Conservation (phyloP, 2,329 filamentous ascomycete genomes). For the Ilyonectria sp. region DNA sequence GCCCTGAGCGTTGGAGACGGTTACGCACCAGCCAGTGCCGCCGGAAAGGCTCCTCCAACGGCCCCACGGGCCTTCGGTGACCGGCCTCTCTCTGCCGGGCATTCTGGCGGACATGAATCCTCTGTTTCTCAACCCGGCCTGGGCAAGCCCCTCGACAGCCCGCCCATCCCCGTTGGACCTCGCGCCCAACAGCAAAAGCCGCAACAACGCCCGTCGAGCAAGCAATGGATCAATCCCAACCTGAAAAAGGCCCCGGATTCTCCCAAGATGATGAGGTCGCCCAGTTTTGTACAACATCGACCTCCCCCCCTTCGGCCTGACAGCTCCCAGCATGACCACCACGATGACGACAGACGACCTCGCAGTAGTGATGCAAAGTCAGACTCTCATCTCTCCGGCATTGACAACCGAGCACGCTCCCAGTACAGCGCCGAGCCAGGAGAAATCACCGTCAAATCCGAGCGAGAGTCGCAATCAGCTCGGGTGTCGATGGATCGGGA, state of each 20-base stretch:
- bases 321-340: slow-evolving; percentile 54
- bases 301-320: slow-evolving; percentile 56
- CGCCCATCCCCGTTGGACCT: slow-evolving; percentile 68
- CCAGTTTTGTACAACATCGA: slow-evolving; percentile 63
- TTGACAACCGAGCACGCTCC: slow-evolving; percentile 56
- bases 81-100: slow-evolving; percentile 61
- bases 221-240: slow-evolving; percentile 73
- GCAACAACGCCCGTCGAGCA: slow-evolving; percentile 65
- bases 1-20: slow-evolving; percentile 53
- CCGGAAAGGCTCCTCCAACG: slow-evolving; percentile 67
- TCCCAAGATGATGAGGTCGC: slow-evolving; percentile 66
- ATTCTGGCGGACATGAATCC: slow-evolving; percentile 54
- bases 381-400: slow-evolving; percentile 53
- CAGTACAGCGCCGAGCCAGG: slow-evolving; percentile 64
- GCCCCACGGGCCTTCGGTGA: slow-evolving; percentile 68
- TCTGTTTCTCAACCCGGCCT: slow-evolving; percentile 57
- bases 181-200: slow-evolving; percentile 65
- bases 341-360: slow-evolving; percentile 61
- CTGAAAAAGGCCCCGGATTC: slow-evolving; percentile 67
- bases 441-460: slow-evolving; percentile 60
- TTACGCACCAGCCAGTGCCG: slow-evolving; percentile 49
- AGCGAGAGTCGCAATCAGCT: slow-evolving; percentile 56
- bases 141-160: slow-evolving; percentile 62
- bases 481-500: slow-evolving; percentile 46
- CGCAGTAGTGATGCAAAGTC: slow-evolving; percentile 69